Evolutionary conservation across 768 basidiomycete species (phyloP).

Genomic region (Panaeolus cyanescens): DNA sequence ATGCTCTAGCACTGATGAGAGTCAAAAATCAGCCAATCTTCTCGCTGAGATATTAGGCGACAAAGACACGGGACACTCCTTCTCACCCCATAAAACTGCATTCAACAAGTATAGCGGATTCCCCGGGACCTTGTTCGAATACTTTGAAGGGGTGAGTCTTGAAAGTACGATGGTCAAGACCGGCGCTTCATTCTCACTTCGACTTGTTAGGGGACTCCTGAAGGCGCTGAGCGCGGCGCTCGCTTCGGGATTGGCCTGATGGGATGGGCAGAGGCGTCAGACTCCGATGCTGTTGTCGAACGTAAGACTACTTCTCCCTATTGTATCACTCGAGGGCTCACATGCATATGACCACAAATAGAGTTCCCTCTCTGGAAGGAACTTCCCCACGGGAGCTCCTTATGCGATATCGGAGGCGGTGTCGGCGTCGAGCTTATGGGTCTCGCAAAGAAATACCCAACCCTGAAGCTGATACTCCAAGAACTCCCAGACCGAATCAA

Average conservation of each 20-base stretch:
- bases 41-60: neutral
- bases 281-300: neutral
- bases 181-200: neutral
- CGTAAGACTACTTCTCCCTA: constrained; percentile 9
- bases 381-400: constrained; percentile 7
- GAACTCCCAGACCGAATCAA: constrained; percentile 28
- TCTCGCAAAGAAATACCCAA: constrained; percentile 26
- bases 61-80: neutral
- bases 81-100: neutral
- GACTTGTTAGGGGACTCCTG: neutral
- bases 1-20: neutral
- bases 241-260: neutral
- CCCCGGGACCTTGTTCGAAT: neutral
- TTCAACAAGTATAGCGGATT: neutral
- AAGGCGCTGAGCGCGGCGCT: neutral
- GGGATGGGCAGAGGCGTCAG: neutral
- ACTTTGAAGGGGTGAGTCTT: neutral
- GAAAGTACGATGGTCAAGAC: too few relatives aligned
- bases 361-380: constrained; percentile 13
- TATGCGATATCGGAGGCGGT: constrained; percentile 40
- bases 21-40: neutral
- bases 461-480: constrained; percentile 30
- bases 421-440: constrained; percentile 29
- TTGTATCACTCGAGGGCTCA: neutral
- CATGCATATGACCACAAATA: constrained; percentile 5